Conservation (phyloP, 495 filamentous ascomycete species). For the Cladorrhinum samala region DNA sequence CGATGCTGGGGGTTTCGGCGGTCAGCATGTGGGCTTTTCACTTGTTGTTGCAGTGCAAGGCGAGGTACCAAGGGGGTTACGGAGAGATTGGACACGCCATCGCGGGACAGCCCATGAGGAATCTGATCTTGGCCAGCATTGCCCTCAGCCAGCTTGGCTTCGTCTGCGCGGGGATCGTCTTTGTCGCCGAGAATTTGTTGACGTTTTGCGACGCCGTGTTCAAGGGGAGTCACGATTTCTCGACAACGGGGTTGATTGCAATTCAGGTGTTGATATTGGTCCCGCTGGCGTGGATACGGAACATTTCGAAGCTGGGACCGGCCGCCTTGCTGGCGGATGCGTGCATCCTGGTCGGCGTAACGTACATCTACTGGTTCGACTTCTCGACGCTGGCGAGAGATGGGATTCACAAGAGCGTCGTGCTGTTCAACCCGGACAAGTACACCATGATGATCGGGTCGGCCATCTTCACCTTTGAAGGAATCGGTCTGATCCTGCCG, state of each 20-base stretch:
- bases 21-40: constrained; percentile 57
- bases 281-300: constrained; percentile 55
- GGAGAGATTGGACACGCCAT: constrained; percentile 56
- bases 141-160: constrained; percentile 62
- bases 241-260: constrained; percentile 44
- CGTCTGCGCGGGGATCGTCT: constrained; percentile 60
- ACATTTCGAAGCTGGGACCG: constrained; percentile 58
- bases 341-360: constrained; percentile 56
- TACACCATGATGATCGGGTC: constrained; percentile 60
- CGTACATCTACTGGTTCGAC: constrained; percentile 60
- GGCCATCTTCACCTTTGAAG: constrained; percentile 63
- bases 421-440: constrained; percentile 53
- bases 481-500: constrained; percentile 59
- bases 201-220: constrained; percentile 52
- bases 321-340: constrained; percentile 55
- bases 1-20: constrained; percentile 49
- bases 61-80: constrained; percentile 50
- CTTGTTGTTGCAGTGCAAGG: constrained; percentile 53
- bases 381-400: constrained; percentile 39
- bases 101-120: constrained; percentile 44
- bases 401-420: constrained; percentile 42
- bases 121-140: constrained; percentile 53
- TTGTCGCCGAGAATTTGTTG: constrained; percentile 57
- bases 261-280: constrained; percentile 51
- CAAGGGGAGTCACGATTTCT: constrained; percentile 31